Evolutionary conservation across 352 stramenopile genomes (phyloP), one percentile per base, ranked within the genome.

Genomic region (Phytophthora podocarpi): DNA sequence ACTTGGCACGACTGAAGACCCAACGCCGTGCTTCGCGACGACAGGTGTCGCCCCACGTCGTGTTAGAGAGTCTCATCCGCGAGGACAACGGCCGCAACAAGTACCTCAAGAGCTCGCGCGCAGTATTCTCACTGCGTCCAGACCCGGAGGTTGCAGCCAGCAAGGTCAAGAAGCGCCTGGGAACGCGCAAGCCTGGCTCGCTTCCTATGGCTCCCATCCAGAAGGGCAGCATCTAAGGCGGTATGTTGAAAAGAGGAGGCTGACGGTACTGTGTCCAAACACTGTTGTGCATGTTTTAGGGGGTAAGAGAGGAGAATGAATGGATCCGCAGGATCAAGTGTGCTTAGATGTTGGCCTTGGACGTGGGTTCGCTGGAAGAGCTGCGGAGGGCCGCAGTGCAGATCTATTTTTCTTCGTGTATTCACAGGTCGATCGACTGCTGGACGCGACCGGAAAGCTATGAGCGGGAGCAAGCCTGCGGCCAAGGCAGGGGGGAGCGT

Each of bases 61-160:
- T 93, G 43, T 57, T 93, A 5, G 82, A 93, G 56, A 93, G 84
- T 77, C 63, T 93, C 23, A 89, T 91, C 35, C 84, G 82, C 9
- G 82, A 93, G 59, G 84, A 93, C 46, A 86, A 82, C 16, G 83
- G 82, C 1, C 80, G 80, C 46, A 91, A 91, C 70, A 90, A 90
- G 50, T 93, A 91, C 63, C 74, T 91, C 42, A 93, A 93, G 79
- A 91, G 84, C 64, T 90, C 84, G 11, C 82, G 81, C 31, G 76
- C 78, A 23, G 80, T 89, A 12, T 90, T 91, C 45, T 91, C 82
- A 41, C 63, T 93, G 34, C 73, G 76, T 26, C 84, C 84, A 26
- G 80, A 91, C 64, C 80, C 84, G n/a, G 81, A 93, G 50, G 77
- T 89, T 43, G 82, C 79, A 50, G 77, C 74, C 64, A 74, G 62